Base-by-base conservation (phyloP, 163 green algal genomes). In the Volvox carteri region DNA sequence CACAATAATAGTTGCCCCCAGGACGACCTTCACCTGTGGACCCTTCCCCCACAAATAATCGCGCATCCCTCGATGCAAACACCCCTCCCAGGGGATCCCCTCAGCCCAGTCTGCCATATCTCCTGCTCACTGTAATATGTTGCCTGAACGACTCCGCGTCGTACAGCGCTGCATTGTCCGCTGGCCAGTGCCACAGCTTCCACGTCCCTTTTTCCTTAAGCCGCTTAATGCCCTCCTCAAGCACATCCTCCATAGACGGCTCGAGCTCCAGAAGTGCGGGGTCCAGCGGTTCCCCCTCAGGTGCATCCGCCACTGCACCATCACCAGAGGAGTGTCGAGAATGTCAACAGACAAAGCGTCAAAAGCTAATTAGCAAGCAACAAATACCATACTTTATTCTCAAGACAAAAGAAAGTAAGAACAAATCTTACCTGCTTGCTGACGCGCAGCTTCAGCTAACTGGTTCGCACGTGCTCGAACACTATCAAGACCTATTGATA, bases 61-160 rank as follows among this genome's bases (percentile, higher is more conserved):
- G n/a, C n/a, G n/a, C n/a, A n/a, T n/a, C n/a, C n/a, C n/a, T n/a
- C n/a, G n/a, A n/a, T n/a, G n/a, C n/a, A n/a, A n/a, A n/a, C n/a
- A n/a, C n/a, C n/a, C n/a, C n/a, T n/a, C n/a, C n/a, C n/a, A n/a
- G n/a, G n/a, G n/a, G n/a, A n/a, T n/a, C n/a, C n/a, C n/a, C n/a
- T n/a, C n/a, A n/a, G n/a, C n/a, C n/a, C n/a, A n/a, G n/a, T n/a
- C n/a, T n/a, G n/a, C n/a, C n/a, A n/a, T n/a, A n/a, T n/a, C 33
- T 23, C 65, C 12, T 21, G 25, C 65, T 75, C 65, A 94, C 92
- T 76, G 89, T 88, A 12, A 96, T 54, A 46, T 94, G 93, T n/a
- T 90, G 80, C 37, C 95, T 86, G 93, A 96, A 97, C 0, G 93
- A 50, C 62, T 96, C 94, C 6, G 90, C 89, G 28, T 96, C 94